A percentile compares a stretch with the other conserved stretches of the same genome.
phyloP scores from a whole-genome alignment of 2,329 filamentous ascomycete species.

The Cytospora piceicola region DNA sequence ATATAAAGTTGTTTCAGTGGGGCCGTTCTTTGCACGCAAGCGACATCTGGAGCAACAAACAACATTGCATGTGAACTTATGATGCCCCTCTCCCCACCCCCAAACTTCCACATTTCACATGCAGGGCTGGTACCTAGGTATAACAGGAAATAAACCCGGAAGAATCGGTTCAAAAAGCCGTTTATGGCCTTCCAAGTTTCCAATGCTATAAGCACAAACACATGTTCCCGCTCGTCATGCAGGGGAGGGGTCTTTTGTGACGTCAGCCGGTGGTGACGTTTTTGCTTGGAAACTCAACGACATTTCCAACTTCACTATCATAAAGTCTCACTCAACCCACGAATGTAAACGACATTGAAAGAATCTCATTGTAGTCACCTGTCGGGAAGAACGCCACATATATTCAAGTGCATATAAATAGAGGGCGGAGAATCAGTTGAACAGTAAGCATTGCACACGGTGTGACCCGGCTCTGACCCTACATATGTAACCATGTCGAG shows the following conservation, averaged over 20 bases:
- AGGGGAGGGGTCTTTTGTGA: conserved; percentile 10
- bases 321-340: neutral
- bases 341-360: neutral
- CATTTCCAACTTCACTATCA: neutral
- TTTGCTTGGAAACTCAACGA: too few relatives aligned
- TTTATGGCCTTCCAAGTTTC: neutral
- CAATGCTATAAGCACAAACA: too few relatives aligned
- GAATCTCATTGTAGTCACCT: neutral
- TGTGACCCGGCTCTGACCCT: neutral
- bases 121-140: too few relatives aligned
- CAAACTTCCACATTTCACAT: too few relatives aligned
- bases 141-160: too few relatives aligned
- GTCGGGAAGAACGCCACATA: neutral
- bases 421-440: neutral
- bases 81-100: too few relatives aligned
- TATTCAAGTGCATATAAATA: neutral
- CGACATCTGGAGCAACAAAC: too few relatives aligned
- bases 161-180: neutral
- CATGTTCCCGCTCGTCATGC: conserved; percentile 2
- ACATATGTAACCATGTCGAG: neutral
- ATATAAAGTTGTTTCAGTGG: neutral
- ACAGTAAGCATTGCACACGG: neutral
- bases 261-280: conserved; percentile 7
- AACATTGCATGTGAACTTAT: too few relatives aligned
- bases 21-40: too few relatives aligned